Evolutionary conservation across 2,329 filamentous ascomycete genomes (phyloP), one percentile per base, ranked within the genome.

Genomic region (Sporothrix pseudoabietina): DNA sequence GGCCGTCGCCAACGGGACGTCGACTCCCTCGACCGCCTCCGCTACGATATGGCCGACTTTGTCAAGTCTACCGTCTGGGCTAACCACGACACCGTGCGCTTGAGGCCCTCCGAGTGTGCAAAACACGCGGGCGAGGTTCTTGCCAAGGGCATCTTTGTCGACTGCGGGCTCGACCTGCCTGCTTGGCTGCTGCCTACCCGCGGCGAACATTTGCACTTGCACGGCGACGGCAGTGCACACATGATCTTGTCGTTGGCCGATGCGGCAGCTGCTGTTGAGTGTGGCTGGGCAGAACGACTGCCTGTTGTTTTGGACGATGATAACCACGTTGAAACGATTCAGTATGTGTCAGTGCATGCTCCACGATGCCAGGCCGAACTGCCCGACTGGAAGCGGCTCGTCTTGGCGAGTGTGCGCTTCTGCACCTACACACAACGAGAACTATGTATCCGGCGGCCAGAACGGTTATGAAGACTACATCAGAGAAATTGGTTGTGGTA

Each of bases 221-320:
- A 84, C 73, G 74, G 74, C 9, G 83, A 84, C 74, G 80, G 82
- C 16, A 82, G 80, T 73, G 75, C 80, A 10, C 83, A 85, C 75
- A 72, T 83, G 41, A 78, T 79, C 2, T 76, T 84, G 32, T 81
- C 80, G 69, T 77, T 82, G 19, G 78, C 77, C 1, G 83, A 85
- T 71, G 83, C 82, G 0, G 78, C 80, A 65, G 76, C 77, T 52
- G 79, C 80, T 2, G 79, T 83, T 41, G 77, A 74, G 6, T 78
- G 77, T 44, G 82, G 82, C 0, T 85, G 83, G 83, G 83, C 79
- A 19, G 80, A 83, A 77, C 32, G 75, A 81, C 10, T 81, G 82
- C 69, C 73, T 71, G 70, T 76, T 83, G 26, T 77, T 77, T 7
- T 30, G 4, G 49, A 77, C 77, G 9, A 69, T 71, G 3, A 72